Evolutionary conservation across 768 basidiomycete species (phyloP), one percentile per base, ranked within the genome.

Genomic region (Tephrocybe sp.): DNA sequence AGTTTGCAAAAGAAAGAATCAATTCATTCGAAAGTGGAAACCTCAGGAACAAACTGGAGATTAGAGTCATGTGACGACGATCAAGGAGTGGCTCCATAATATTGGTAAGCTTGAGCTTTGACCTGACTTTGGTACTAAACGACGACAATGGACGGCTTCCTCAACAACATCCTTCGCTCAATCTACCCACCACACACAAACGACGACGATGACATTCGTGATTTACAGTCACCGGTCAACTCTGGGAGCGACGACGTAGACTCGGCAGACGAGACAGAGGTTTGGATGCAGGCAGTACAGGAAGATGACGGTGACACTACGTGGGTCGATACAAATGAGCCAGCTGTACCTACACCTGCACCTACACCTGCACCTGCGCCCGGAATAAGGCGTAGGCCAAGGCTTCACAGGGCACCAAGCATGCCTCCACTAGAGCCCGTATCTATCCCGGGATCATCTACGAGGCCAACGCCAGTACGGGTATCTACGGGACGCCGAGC

Each of bases 401-500:
- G 26, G 26, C 26, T 26, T 31, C 66, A 64, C 3, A 33, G 33
- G 62, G 66, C 46, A 63, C 62, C 22, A 58, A 62, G 36, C 4
- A 60, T 68, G 47, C 70, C 68, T 0, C 52, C 63, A 6, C 53
- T 69, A 8, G 66, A 67, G 52, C 65, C 69, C 14, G 62, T 65
- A 14, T 47, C 55, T 26, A 26, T 26, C 26, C 26, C 26, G 26
- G n/a, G n/a, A n/a, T n/a, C n/a, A n/a, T n/a, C n/a, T n/a, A n/a
- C n/a, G n/a, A n/a, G n/a, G n/a, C 26, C 26, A 26, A 4, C 26
- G 7, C 26, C 26, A 26, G 7, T 7, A 26, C 26, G 26, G 3
- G 26, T 26, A 31, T 49, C 30, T 23, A 42, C 4, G 61, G 73
- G 62, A 42, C 68, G 83, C 38, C 83, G 83, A 19, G 71, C 77